phyloP scores from a whole-genome alignment of 768 basidiomycete genomes.

The Bullera alba region DNA sequence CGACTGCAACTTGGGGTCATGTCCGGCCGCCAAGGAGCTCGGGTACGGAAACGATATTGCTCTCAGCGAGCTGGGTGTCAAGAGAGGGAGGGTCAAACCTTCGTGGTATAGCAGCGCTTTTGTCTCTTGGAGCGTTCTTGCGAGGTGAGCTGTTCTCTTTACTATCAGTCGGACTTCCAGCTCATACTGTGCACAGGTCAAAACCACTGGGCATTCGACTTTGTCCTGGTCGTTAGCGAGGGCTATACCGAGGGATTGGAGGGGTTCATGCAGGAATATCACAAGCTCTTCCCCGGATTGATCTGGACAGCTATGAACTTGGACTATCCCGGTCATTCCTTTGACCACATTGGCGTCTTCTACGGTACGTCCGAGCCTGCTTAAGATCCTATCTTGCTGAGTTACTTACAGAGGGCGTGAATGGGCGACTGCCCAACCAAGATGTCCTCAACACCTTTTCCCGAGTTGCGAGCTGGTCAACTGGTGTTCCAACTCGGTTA shows the following conservation, averaged over 20 bases:
- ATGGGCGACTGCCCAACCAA: constrained; percentile 92
- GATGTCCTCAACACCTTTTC: constrained; percentile 81
- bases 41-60: constrained; percentile 85
- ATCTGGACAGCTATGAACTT: constrained; percentile 93
- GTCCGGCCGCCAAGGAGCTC: constrained; percentile 78
- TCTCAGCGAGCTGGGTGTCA: constrained; percentile 86
- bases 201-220: constrained; percentile 83
- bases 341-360: constrained; percentile 91
- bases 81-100: constrained; percentile 56
- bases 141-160: constrained; percentile 60
- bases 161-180: not conserved
- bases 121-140: constrained; percentile 75
- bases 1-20: constrained; percentile 71
- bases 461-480: constrained; percentile 62
- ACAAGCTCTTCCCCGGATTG: constrained; percentile 67
- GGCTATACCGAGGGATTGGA: constrained; percentile 85
- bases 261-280: constrained; percentile 81
- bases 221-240: constrained; percentile 82
- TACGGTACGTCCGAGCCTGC: constrained; percentile 57
- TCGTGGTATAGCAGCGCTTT: constrained; percentile 75
- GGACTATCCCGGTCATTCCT: constrained; percentile 94
- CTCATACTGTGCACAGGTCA: constrained; percentile 22
- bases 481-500: constrained; percentile 67
- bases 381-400: not conserved
- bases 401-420: constrained; percentile 90